These are phyloP conservation scores for Hevea brasiliensis DNA, from an alignment of 345 rosid genomes.

Conservation along the genomic window DNA sequence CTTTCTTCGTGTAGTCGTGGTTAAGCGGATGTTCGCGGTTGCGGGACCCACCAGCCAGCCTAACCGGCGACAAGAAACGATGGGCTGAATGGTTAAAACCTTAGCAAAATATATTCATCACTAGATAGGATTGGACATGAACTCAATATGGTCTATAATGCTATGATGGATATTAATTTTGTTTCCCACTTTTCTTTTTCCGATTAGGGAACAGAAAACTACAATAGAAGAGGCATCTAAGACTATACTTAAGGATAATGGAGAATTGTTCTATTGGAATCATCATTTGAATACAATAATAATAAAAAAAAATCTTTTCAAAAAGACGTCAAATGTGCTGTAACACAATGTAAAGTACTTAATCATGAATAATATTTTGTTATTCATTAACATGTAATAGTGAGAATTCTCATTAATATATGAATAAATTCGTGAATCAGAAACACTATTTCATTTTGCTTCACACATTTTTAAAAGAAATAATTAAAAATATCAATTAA, in stretches of 20 bases:
- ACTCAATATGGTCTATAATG: slow-evolving; percentile 27
- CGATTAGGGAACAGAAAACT: too few relatives aligned
- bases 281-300: background rate
- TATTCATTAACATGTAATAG: too few relatives aligned
- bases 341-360: too few relatives aligned
- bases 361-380: too few relatives aligned
- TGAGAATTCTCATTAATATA: too few relatives aligned
- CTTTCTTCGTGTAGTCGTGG: slow-evolving; percentile 16
- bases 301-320: too few relatives aligned
- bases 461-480: too few relatives aligned
- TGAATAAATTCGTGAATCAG: too few relatives aligned
- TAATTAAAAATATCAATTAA: too few relatives aligned
- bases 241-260: slow-evolving; percentile 22
- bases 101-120: background rate
- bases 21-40: slow-evolving; percentile 44
- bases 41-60: slow-evolving; percentile 39
- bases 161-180: slow-evolving; percentile 9
- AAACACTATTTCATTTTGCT: too few relatives aligned
- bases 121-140: slow-evolving; percentile 34
- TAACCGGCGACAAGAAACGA: slow-evolving; percentile 49
- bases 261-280: slow-evolving; percentile 29
- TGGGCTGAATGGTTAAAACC: slow-evolving; percentile 39
- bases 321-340: too few relatives aligned
- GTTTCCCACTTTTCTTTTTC: background rate
- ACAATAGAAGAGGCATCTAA: slow-evolving; percentile 14